phyloP scores from a whole-genome alignment of 768 basidiomycete genomes.

The Porphyrellus cyaneotinctus region DNA sequence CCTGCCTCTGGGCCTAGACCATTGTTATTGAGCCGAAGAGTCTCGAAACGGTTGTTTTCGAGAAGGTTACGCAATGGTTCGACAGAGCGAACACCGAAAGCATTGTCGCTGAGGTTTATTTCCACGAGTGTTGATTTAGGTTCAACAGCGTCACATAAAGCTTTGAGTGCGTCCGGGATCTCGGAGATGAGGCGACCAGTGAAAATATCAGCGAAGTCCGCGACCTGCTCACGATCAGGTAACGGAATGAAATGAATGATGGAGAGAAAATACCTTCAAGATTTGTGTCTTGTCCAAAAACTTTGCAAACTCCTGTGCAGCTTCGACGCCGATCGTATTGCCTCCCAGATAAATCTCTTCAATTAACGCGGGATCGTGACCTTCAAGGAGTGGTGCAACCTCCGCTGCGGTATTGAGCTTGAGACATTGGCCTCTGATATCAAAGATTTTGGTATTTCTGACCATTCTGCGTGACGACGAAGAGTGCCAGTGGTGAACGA shows the following conservation, averaged over 20 bases:
- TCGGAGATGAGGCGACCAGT: constrained; percentile 94
- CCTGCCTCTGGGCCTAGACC: constrained; percentile 93
- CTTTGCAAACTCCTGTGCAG: constrained; percentile 77
- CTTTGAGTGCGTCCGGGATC: constrained; percentile 85
- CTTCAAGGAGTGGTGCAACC: constrained; percentile 66
- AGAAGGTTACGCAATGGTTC: constrained; percentile 92
- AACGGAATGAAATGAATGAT: neutral
- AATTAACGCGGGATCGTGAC: constrained; percentile 58
- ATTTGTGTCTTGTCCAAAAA: constrained; percentile 63
- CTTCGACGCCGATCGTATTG: constrained; percentile 91
- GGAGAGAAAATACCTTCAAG: constrained; percentile 53
- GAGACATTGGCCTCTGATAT: constrained; percentile 38
- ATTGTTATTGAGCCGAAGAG: constrained; percentile 93
- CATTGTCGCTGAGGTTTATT: constrained; percentile 92
- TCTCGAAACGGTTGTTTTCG: constrained; percentile 69
- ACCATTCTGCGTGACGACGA: constrained; percentile 13
- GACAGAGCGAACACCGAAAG: constrained; percentile 92
- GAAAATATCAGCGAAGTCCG: constrained; percentile 97
- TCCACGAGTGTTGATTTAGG: constrained; percentile 77
- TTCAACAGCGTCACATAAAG: constrained; percentile 84
- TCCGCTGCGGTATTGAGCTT: constrained; percentile 78
- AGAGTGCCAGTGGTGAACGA: neutral
- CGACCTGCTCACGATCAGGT: constrained; percentile 53
- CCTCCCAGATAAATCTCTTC: constrained; percentile 93
- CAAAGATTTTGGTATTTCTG: constrained; percentile 17